Evolutionary conservation across 441 rosid genomes (phyloP).

Genomic region (Aleurites moluccanus): DNA sequence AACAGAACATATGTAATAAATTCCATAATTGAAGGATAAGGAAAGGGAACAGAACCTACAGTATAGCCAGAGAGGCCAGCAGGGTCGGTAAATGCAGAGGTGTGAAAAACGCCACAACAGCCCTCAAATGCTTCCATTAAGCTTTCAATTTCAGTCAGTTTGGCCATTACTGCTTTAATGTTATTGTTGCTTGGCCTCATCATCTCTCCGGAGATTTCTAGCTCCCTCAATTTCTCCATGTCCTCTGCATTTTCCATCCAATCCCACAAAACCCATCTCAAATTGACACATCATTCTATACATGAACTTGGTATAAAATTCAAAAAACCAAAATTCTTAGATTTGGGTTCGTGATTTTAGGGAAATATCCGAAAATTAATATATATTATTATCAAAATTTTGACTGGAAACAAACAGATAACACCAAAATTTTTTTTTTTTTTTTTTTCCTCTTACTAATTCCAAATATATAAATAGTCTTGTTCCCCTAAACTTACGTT

Average conservation of each 20-base stretch:
- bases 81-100: slow-evolving; percentile 69
- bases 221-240: slow-evolving; percentile 63
- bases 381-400: no score
- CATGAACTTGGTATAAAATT: no score
- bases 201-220: slow-evolving; percentile 58
- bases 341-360: no score
- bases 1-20: not conserved
- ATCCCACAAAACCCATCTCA: not conserved
- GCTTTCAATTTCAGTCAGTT: slow-evolving; percentile 46
- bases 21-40: not conserved
- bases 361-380: no score
- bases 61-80: slow-evolving; percentile 90
- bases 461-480: no score
- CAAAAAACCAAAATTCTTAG: no score
- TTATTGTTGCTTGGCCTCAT: slow-evolving; percentile 38
- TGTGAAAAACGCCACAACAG: slow-evolving; percentile 82
- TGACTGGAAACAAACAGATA: no score
- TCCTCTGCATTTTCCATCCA: slow-evolving; percentile 51
- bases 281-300: not conserved
- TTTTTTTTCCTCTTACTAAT: no score
- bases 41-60: slow-evolving; percentile 34
- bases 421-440: no score
- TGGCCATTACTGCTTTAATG: slow-evolving; percentile 51
- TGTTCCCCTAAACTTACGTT: no score
- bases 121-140: slow-evolving; percentile 65